phyloP scores from a whole-genome alignment of 768 basidiomycete species.

The Termitomyces sp. region DNA sequence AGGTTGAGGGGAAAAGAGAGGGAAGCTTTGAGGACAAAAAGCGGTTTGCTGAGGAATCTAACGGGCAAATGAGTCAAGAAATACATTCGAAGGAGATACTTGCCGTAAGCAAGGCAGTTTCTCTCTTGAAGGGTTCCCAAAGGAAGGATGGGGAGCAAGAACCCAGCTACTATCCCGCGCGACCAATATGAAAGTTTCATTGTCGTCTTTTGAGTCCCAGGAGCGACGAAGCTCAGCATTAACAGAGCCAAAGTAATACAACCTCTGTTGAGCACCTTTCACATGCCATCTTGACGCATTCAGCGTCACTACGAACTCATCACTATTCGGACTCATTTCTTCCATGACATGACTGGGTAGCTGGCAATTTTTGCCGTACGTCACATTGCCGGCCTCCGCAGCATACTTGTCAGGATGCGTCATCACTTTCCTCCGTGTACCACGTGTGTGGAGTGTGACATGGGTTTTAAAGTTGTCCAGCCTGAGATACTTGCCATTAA shows the following conservation, averaged over 20 bases:
- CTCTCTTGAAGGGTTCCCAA: not conserved
- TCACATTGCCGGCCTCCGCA: not conserved
- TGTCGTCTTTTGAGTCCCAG: slow-evolving; percentile 24
- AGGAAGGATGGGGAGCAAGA: slow-evolving; percentile 6
- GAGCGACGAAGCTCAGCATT: slow-evolving; percentile 32
- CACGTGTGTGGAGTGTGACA: slow-evolving; percentile 20
- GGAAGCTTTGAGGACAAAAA: not conserved
- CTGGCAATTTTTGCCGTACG: not conserved
- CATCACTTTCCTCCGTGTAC: not conserved
- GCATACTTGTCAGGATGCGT: not conserved
- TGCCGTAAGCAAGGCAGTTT: not conserved
- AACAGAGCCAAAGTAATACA: slow-evolving; percentile 34
- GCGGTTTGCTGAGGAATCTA: not conserved
- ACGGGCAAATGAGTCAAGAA: not conserved
- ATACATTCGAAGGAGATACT: not conserved
- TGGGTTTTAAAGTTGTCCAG: slow-evolving; percentile 31
- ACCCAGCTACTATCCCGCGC: slow-evolving; percentile 31
- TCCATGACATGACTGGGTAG: not conserved
- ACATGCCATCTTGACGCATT: slow-evolving; percentile 30
- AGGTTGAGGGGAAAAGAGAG: not conserved
- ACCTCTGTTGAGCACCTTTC: slow-evolving; percentile 22
- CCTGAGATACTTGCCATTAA: slow-evolving; percentile 34
- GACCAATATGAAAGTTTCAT: slow-evolving; percentile 34
- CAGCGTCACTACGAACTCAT: slow-evolving; percentile 26
- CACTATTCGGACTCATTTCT: slow-evolving; percentile 4